Percentiles rank a stretch among this genome's conserved stretches.
These are phyloP conservation scores for Hypoxylon sp. DNA, from an alignment of 2,329 filamentous ascomycete species.

Conservation along the genomic window DNA sequence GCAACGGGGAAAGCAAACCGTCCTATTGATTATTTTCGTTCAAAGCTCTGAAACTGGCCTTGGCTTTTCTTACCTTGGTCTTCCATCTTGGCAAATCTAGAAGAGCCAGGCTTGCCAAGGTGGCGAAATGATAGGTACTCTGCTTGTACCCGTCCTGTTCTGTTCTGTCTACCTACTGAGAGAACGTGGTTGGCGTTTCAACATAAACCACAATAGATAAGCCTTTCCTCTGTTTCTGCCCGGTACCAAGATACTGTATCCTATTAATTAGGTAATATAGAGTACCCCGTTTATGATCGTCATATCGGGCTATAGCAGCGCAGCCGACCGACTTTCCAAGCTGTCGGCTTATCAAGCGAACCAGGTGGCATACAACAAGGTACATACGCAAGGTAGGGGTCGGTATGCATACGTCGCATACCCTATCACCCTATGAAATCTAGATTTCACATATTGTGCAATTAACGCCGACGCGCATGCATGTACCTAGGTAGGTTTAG, in stretches of 20 bases:
- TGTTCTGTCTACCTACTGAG: background rate
- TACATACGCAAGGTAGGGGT: background rate
- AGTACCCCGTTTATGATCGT: background rate
- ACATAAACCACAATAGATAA: slow-evolving; percentile 4
- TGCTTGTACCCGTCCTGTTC: background rate
- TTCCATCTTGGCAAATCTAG: slow-evolving; percentile 1
- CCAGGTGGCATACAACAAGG: background rate
- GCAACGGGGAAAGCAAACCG: background rate
- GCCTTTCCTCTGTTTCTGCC: background rate
- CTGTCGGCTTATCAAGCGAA: slow-evolving; percentile 9
- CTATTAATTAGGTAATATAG: background rate
- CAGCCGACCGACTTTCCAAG: slow-evolving; percentile 1
- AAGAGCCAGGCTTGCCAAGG: slow-evolving; percentile 3
- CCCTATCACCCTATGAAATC: no score
- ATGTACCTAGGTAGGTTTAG: no score
- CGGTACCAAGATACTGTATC: background rate
- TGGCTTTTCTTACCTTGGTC: background rate
- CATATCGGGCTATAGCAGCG: background rate
- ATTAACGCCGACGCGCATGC: background rate
- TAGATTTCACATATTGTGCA: background rate
- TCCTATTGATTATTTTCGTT: background rate
- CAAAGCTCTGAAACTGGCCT: background rate
- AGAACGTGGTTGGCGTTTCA: slow-evolving; percentile 5
- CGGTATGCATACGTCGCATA: background rate
- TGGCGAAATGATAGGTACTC: background rate